Base-by-base conservation (phyloP, 495 filamentous ascomycete species). In the Xylaria scruposa region DNA sequence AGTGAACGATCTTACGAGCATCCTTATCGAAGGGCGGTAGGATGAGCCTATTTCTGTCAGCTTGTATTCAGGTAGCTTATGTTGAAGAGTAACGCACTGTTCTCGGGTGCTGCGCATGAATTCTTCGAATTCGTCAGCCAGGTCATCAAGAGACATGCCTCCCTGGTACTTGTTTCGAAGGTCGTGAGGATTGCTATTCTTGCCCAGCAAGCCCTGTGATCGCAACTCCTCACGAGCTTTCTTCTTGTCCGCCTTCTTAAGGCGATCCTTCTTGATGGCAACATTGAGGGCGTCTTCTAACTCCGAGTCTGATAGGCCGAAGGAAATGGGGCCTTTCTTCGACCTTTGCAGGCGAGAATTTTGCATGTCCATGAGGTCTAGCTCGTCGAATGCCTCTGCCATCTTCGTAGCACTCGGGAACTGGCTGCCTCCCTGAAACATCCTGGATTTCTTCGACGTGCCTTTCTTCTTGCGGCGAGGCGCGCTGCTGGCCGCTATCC, bases 1-100 rank as follows among this genome's bases (percentile, higher is more conserved):
- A 85, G 77, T 99, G 96, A 15, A 97, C 85, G 13, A 87, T 78
- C 76, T 91, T 94, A 67, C 96, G 92, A 42, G 89, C 86, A 3
- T 86, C 79, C 73, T 92, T 94, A 36, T 91, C 89, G 89, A 99
- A 95, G 3, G 95, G 93, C 6, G 96, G 94, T 13, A 99, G 83
- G 24, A 91, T 80, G 15, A 95, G 84, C 63, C 94, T 97, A 73
- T 31, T 3, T 13, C 54, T 56, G 29, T 81, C 75, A 78, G 74
- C 56, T 67, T 63, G 19, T 21, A 21, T 72, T 56, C 29, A 36
- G 12, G 38, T 63, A 64, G 40, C 36, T 9, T 49, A 31, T 44
- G 63, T 68, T 8, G 29, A 38, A 8, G 31, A 17, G 9, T 51
- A 60, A 76, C 85, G 70, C 85, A 95, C 92, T 86, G 92, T 76